Percentiles rank a stretch among this genome's conserved stretches.
phyloP scores from a whole-genome alignment of 805 yeast species.

The Saturnispora quitensis region DNA sequence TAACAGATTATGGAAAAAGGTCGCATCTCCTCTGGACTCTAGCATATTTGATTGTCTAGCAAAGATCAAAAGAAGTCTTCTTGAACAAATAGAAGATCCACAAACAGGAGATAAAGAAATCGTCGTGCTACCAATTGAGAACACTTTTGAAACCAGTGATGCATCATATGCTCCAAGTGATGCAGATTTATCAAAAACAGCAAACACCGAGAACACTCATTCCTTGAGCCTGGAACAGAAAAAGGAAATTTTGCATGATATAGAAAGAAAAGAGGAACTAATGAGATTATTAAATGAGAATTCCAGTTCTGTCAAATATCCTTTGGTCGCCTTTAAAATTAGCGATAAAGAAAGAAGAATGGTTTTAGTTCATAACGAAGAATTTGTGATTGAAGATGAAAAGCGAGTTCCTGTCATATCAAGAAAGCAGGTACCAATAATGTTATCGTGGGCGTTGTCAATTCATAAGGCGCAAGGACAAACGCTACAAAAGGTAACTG shows the following conservation, averaged over 20 bases:
- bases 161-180: constrained; percentile 3
- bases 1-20: constrained; percentile 5
- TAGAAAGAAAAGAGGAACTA: constrained; percentile 39
- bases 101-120: not conserved
- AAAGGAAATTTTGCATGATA: constrained; percentile 15
- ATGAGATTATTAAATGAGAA: constrained; percentile 34
- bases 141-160: constrained; percentile 2
- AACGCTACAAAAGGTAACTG: constrained; percentile 65
- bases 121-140: not conserved
- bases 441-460: constrained; percentile 94
- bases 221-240: constrained; percentile 1
- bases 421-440: constrained; percentile 74
- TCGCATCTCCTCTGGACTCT: constrained; percentile 2
- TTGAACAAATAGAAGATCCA: not conserved
- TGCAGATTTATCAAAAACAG: not conserved
- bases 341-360: constrained; percentile 66
- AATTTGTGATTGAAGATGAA: constrained; percentile 74
- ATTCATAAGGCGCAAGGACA: constrained; percentile 96
- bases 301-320: constrained; percentile 45
- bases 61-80: not conserved
- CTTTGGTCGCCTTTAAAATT: constrained; percentile 67
- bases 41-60: constrained; percentile 5
- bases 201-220: not conserved
- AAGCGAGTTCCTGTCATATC: constrained; percentile 57
- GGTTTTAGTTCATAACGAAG: constrained; percentile 74